These are phyloP conservation scores for Plasmodium sp. DNA, from an alignment of 169 alveolate species.

Conservation along the genomic window DNA sequence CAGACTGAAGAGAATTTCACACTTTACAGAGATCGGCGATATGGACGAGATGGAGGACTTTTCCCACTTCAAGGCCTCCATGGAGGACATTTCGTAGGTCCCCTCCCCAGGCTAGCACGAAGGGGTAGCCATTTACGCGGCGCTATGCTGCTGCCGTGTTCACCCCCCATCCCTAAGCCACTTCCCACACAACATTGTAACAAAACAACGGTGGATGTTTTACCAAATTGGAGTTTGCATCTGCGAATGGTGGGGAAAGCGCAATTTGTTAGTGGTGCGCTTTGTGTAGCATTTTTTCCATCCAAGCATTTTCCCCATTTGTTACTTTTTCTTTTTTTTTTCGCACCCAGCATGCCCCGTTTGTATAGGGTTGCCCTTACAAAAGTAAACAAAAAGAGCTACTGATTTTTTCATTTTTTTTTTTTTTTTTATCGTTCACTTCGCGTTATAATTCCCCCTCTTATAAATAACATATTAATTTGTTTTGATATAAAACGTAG, in stretches of 20 bases:
- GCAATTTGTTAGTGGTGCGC: neutral
- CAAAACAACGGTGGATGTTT: neutral
- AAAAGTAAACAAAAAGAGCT: neutral
- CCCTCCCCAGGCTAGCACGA: neutral
- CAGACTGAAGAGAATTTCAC: conserved; percentile 72
- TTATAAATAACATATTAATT: conserved; percentile 16
- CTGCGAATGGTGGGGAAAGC: neutral
- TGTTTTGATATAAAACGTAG: conserved; percentile 9
- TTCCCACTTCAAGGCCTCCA: conserved; percentile 19
- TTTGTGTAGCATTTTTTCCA: neutral
- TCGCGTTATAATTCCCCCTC: neutral
- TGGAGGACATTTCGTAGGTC: conserved; percentile 39
- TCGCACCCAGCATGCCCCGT: neutral
- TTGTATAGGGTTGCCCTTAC: neutral
- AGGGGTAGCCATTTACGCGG: neutral
- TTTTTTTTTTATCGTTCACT: neutral
- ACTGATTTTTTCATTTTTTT: neutral
- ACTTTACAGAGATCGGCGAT: conserved; percentile 74
- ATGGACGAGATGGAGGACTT: conserved; percentile 76
- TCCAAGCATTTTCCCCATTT: neutral
- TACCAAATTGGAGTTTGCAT: neutral
- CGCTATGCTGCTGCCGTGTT: neutral
- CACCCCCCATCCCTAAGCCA: neutral
- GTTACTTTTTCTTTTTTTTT: neutral
- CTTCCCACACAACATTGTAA: neutral